A percentile compares a stretch with the other conserved stretches of the same genome.
phyloP scores from a whole-genome alignment of 1,139 yeast genomes.

The Pichia sp. region DNA sequence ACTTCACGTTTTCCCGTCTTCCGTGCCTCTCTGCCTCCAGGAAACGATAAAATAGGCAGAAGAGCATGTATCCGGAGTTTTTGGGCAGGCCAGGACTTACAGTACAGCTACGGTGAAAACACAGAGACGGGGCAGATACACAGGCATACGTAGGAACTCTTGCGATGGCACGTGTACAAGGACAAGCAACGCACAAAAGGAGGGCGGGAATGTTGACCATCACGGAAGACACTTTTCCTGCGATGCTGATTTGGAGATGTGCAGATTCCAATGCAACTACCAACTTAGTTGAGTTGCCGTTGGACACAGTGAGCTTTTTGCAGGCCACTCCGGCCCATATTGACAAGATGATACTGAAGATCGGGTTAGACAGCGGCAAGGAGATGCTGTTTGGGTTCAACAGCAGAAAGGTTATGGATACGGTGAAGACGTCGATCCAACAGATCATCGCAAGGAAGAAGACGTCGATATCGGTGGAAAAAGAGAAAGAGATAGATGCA shows the following conservation, averaged over 20 bases:
- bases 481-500: conserved; percentile 9
- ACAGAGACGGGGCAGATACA: no score
- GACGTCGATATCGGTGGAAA: conserved; percentile 31
- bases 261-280: conserved; percentile 52
- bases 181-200: conserved; percentile 67
- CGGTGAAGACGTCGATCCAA: conserved; percentile 64
- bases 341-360: conserved; percentile 64
- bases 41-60: no score
- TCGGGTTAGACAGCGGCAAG: conserved; percentile 37
- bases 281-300: conserved; percentile 43
- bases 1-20: neutral
- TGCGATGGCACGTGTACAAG: conserved; percentile 29
- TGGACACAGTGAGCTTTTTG: conserved; percentile 52
- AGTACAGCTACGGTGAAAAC: no score
- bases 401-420: conserved; percentile 72
- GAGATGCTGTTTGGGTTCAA: conserved; percentile 52
- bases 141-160: neutral
- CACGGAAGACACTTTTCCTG: conserved; percentile 63
- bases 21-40: neutral
- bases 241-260: conserved; percentile 65
- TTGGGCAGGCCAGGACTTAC: neutral
- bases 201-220: conserved; percentile 63
- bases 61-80: neutral
- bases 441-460: conserved; percentile 67
- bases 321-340: conserved; percentile 73